Percentiles rank a stretch among this genome's conserved stretches.
Evolutionary conservation across 352 stramenopile genomes (phyloP).

Genomic region (Elongisporangium prolatum): DNA sequence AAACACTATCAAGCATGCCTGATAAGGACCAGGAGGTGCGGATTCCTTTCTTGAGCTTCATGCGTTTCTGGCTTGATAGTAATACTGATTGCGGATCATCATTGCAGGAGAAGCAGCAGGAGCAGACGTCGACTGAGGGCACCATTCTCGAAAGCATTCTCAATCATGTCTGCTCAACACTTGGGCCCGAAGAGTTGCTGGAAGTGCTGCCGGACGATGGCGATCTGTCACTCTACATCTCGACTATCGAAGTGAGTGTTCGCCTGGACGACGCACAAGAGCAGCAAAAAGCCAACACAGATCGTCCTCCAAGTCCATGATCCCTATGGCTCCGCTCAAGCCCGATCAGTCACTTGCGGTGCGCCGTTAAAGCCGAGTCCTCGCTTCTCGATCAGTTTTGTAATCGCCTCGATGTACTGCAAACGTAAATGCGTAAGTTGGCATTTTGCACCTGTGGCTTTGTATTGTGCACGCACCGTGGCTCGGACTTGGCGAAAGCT

Average conservation of each 20-base stretch:
- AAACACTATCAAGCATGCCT: constrained; percentile 47
- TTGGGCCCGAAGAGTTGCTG: constrained; percentile 69
- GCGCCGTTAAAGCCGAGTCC: constrained; percentile 21
- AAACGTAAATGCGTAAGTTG: neutral
- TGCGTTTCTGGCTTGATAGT: neutral
- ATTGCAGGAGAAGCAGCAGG: constrained; percentile 4
- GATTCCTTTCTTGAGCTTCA: constrained; percentile 1
- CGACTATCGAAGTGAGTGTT: constrained; percentile 63
- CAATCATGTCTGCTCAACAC: constrained; percentile 62
- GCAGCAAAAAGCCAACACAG: constrained; percentile 11
- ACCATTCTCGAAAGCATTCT: constrained; percentile 61
- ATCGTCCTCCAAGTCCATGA: neutral
- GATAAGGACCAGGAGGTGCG: constrained; percentile 31
- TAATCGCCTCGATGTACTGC: constrained; percentile 71
- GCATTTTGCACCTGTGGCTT: neutral
- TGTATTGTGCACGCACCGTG: constrained; percentile 17
- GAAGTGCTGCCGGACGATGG: constrained; percentile 76
- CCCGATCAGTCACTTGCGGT: constrained; percentile 10
- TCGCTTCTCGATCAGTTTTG: constrained; percentile 51
- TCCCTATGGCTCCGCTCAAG: too few relatives aligned
- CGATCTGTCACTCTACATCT: constrained; percentile 69
- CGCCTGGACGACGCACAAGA: constrained; percentile 37
- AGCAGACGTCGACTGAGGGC: constrained; percentile 10
- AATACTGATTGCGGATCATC: constrained; percentile 3
- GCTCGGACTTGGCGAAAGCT: constrained; percentile 45